Evolutionary conservation across 2,329 filamentous ascomycete genomes (phyloP).

Genomic region (Clarireedia paspali): DNA sequence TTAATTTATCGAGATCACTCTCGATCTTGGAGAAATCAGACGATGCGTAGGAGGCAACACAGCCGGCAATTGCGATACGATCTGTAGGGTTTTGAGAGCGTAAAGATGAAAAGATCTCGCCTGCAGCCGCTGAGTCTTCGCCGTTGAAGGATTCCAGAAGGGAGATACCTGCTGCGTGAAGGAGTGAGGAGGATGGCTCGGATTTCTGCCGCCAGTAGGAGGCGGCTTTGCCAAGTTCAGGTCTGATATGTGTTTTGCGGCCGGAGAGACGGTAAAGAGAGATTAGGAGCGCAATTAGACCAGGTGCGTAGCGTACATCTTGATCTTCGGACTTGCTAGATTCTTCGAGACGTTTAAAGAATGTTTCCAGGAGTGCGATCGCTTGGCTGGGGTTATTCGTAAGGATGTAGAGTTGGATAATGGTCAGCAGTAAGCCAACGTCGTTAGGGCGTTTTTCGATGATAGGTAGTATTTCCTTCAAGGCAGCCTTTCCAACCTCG

Average conservation of each 20-base stretch:
- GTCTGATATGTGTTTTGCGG: conserved; percentile 62
- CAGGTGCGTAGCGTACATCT: conserved; percentile 74
- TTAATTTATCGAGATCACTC: conserved; percentile 48
- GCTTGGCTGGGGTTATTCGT: conserved; percentile 66
- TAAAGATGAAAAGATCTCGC: conserved; percentile 70
- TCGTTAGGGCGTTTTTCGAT: conserved; percentile 71
- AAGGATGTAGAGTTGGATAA: conserved; percentile 73
- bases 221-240: conserved; percentile 71
- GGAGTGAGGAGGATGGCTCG: conserved; percentile 53
- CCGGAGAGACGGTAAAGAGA: conserved; percentile 72
- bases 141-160: conserved; percentile 67
- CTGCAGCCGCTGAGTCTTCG: conserved; percentile 62
- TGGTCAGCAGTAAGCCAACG: conserved; percentile 70
- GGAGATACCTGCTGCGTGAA: conserved; percentile 75
- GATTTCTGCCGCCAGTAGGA: conserved; percentile 68
- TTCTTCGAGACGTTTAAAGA: conserved; percentile 64
- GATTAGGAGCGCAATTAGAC: conserved; percentile 72
- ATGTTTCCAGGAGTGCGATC: conserved; percentile 65
- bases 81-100: conserved; percentile 59
- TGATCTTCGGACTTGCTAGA: conserved; percentile 47
- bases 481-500: conserved; percentile 54
- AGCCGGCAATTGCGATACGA: conserved; percentile 65
- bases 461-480: conserved; percentile 62
- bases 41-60: conserved; percentile 74
- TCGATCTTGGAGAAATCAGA: conserved; percentile 48